These are phyloP conservation scores for Striga hermonthica DNA, from an alignment of 305 asterid species.

Conservation along the genomic window DNA sequence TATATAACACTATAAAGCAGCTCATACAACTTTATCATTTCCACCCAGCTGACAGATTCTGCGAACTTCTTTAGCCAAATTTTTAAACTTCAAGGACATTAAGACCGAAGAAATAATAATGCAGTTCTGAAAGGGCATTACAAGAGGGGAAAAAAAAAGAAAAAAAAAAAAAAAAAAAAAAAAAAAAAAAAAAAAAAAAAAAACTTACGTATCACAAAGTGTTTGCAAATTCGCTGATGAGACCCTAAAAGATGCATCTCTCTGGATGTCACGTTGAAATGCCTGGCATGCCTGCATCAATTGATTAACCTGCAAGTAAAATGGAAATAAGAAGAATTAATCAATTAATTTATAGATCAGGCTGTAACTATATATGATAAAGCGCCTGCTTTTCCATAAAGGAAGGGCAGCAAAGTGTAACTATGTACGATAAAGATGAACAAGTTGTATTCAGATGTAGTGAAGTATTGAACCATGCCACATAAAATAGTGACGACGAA, in stretches of 20 bases:
- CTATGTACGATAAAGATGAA: no score
- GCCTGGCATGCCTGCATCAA: slow-evolving; percentile 41
- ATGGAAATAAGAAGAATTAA: not conserved
- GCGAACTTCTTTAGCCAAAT: no score
- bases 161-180: not conserved
- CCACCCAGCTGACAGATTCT: not conserved
- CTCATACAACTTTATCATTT: no score
- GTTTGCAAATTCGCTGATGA: slow-evolving; percentile 30
- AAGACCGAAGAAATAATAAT: not conserved
- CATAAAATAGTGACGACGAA: no score
- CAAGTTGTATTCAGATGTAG: no score
- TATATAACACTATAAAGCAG: not conserved
- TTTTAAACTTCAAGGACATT: not conserved
- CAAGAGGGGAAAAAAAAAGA: not conserved
- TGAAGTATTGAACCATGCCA: no score
- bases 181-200: not conserved
- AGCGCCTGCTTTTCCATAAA: not conserved
- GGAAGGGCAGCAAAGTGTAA: no score
- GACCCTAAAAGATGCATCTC: slow-evolving; percentile 23
- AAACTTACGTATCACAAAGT: slow-evolving; percentile 41
- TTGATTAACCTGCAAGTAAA: slow-evolving; percentile 45
- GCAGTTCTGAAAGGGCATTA: slow-evolving; percentile 3
- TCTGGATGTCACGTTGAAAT: slow-evolving; percentile 30
- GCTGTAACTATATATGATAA: not conserved
- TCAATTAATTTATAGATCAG: slow-evolving; percentile 12